Percentiles rank a stretch among this genome's conserved stretches.
Evolutionary conservation across 495 filamentous ascomycete species (phyloP).

Genomic region (Aspergillus carlsbadensis): DNA sequence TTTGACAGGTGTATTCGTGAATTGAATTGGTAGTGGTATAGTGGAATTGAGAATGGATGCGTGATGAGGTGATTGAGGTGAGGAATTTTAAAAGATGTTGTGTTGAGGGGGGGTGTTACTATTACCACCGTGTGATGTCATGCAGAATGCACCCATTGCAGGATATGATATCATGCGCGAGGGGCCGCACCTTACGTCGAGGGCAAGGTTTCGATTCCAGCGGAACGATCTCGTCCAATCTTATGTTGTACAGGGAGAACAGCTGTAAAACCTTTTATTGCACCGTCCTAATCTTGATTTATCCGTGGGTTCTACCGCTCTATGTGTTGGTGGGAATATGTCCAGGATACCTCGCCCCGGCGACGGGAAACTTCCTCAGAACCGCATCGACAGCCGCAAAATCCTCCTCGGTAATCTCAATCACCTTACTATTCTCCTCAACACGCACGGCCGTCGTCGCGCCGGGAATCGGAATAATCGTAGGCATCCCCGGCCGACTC

Average conservation of each 20-base stretch:
- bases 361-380: slow-evolving; percentile 35
- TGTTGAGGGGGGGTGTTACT: neutral
- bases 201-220: too few species aligned
- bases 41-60: too few species aligned
- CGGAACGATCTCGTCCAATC: neutral
- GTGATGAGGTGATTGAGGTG: neutral
- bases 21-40: neutral
- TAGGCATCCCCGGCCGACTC: slow-evolving; percentile 58
- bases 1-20: neutral
- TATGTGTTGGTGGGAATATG: slow-evolving; percentile 28
- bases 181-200: too few species aligned
- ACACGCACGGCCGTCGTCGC: slow-evolving; percentile 51
- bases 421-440: slow-evolving; percentile 42
- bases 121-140: neutral
- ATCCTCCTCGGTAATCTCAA: slow-evolving; percentile 39
- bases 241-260: too few species aligned
- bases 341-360: slow-evolving; percentile 24
- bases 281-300: too few species aligned
- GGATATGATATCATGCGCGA: neutral
- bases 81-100: neutral
- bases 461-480: slow-evolving; percentile 84
- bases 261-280: too few species aligned
- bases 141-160: neutral
- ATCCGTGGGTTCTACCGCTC: too few species aligned
- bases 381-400: slow-evolving; percentile 48